Conservation (phyloP, 2,329 filamentous ascomycete genomes). For the Verticillium albo-atrum region DNA sequence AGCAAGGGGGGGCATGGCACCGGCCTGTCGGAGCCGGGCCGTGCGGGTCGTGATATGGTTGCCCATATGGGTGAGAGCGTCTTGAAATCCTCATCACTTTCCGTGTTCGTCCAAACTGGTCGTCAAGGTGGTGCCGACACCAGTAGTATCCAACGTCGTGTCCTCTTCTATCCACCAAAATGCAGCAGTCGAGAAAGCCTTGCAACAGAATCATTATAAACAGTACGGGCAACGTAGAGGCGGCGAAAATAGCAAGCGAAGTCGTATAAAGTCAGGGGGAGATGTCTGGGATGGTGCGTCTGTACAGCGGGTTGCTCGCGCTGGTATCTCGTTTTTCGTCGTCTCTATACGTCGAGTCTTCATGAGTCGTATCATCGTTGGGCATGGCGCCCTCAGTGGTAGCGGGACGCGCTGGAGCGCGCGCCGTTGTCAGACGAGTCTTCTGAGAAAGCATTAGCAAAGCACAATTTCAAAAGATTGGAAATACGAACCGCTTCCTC, state of each 20-base stretch:
- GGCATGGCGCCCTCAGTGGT: slow-evolving; percentile 6
- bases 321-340: slow-evolving; percentile 20
- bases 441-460: slow-evolving; percentile 14
- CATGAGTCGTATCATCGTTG: slow-evolving; percentile 14
- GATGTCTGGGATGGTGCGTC: not conserved
- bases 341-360: slow-evolving; percentile 24
- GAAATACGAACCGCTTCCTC: slow-evolving; percentile 59
- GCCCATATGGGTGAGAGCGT: slow-evolving; percentile 34
- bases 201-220: slow-evolving; percentile 29
- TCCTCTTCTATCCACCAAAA: slow-evolving; percentile 31
- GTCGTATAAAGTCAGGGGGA: not conserved
- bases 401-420: slow-evolving; percentile 16
- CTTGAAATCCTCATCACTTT: slow-evolving; percentile 35
- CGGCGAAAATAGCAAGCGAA: not conserved
- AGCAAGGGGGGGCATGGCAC: slow-evolving; percentile 17
- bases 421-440: slow-evolving; percentile 40
- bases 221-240: slow-evolving; percentile 22
- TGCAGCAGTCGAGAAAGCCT: slow-evolving; percentile 5
- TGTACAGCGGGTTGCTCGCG: not conserved
- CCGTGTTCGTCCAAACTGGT: slow-evolving; percentile 30
- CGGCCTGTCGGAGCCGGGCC: slow-evolving; percentile 22
- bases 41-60: slow-evolving; percentile 30
- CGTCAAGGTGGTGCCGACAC: slow-evolving; percentile 17
- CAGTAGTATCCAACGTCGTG: slow-evolving; percentile 10
- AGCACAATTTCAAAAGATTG: slow-evolving; percentile 13